A percentile compares a stretch with the other conserved stretches of the same genome.
phyloP scores from a whole-genome alignment of 2,329 filamentous ascomycete genomes.

The Phaeosphaeriaceae sp. region DNA sequence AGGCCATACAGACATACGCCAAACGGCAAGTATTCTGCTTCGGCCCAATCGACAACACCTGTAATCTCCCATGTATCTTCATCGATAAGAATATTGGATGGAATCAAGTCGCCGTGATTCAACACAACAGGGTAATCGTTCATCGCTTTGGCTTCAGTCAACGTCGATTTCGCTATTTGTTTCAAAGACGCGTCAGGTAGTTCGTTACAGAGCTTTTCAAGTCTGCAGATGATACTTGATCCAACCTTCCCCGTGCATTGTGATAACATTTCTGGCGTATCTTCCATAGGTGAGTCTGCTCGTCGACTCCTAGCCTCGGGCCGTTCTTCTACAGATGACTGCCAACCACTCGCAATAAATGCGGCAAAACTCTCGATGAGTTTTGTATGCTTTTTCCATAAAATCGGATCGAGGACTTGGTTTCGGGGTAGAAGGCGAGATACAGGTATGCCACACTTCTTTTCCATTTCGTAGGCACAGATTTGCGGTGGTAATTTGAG shows the following conservation, averaged over 20 bases:
- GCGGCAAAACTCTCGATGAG: slow-evolving; percentile 38
- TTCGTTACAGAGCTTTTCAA: slow-evolving; percentile 27
- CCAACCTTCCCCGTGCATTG: slow-evolving; percentile 40
- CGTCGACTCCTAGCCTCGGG: slow-evolving; percentile 4
- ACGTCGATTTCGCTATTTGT: slow-evolving; percentile 16
- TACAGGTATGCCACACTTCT: slow-evolving; percentile 32
- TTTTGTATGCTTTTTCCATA: slow-evolving; percentile 18
- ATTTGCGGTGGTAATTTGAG: slow-evolving; percentile 17
- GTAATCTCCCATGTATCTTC: slow-evolving; percentile 52
- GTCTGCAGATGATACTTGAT: slow-evolving; percentile 29
- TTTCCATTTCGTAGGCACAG: slow-evolving; percentile 33
- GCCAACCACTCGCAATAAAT: slow-evolving; percentile 36
- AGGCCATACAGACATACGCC: slow-evolving; percentile 66
- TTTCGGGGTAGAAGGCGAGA: slow-evolving; percentile 16
- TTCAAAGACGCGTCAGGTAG: slow-evolving; percentile 34
- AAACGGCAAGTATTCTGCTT: slow-evolving; percentile 66
- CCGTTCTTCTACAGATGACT: neutral
- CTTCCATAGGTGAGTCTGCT: slow-evolving; percentile 28
- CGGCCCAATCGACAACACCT: slow-evolving; percentile 69
- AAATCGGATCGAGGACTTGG: neutral
- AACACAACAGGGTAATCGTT: slow-evolving; percentile 59
- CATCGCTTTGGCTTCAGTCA: slow-evolving; percentile 54
- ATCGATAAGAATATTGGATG: slow-evolving; percentile 64
- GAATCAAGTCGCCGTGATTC: slow-evolving; percentile 66
- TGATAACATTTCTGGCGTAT: slow-evolving; percentile 12